Evolutionary conservation across 495 filamentous ascomycete species (phyloP).

Genomic region (Lasiosphaeriaceae sp.): DNA sequence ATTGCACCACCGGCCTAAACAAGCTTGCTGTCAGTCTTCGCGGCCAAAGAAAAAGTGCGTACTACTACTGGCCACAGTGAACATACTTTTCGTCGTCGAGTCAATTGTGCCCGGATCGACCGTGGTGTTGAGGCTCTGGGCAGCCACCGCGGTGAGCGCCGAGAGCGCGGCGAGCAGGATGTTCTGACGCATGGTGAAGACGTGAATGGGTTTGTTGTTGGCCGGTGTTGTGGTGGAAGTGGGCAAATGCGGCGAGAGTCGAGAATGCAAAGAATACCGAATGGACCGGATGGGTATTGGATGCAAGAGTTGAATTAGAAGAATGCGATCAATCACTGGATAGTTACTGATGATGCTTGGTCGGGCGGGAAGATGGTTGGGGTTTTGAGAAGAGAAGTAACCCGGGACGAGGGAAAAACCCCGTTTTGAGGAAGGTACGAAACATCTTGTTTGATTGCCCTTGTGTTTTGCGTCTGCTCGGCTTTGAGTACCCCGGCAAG

Average conservation of each 20-base stretch:
- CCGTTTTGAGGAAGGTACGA: slow-evolving; percentile 26
- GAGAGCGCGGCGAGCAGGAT: slow-evolving; percentile 30
- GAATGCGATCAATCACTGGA: background rate
- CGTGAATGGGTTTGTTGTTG: background rate
- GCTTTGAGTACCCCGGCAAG: slow-evolving; percentile 9
- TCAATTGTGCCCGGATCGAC: slow-evolving; percentile 23
- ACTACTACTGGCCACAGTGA: background rate
- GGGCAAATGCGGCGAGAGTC: background rate
- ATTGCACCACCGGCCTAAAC: slow-evolving; percentile 30
- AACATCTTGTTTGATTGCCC: slow-evolving; percentile 23
- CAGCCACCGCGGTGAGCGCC: slow-evolving; percentile 22
- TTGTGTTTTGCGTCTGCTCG: slow-evolving; percentile 18
- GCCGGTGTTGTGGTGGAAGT: background rate
- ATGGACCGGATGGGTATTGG: background rate
- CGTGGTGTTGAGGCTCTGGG: slow-evolving; percentile 32
- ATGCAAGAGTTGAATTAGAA: background rate
- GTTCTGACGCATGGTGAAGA: slow-evolving; percentile 25
- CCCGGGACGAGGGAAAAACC: slow-evolving; percentile 5
- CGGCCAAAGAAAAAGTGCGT: background rate
- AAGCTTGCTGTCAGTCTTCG: slow-evolving; percentile 1
- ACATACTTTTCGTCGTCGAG: slow-evolving; percentile 17
- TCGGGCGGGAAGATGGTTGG: slow-evolving; percentile 1
- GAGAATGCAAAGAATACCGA: background rate
- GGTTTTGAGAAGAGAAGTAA: slow-evolving; percentile 3
- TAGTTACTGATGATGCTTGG: background rate